These are phyloP conservation scores for Vaucheria bursata DNA, from an alignment of 352 stramenopile genomes.

Conservation along the genomic window DNA sequence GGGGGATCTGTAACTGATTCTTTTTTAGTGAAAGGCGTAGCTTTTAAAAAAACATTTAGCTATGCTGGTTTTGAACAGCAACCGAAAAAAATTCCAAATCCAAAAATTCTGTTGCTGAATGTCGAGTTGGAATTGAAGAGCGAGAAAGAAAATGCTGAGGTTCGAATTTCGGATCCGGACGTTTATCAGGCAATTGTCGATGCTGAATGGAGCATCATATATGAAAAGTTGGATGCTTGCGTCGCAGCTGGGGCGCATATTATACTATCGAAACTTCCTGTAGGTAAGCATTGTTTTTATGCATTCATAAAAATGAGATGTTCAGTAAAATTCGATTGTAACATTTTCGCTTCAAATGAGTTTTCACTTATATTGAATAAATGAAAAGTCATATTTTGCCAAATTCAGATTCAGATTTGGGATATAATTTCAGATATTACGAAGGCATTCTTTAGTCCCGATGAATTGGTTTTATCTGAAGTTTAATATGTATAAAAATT, in stretches of 20 bases:
- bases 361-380: too few species aligned
- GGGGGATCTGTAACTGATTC: constrained; percentile 93
- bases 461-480: too few species aligned
- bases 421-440: too few species aligned
- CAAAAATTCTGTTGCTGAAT: constrained; percentile 94
- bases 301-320: too few species aligned
- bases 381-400: too few species aligned
- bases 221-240: constrained; percentile 89
- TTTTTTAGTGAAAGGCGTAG: constrained; percentile 92
- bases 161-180: constrained; percentile 89
- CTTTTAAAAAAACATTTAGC: constrained; percentile 99
- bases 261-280: constrained; percentile 89
- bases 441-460: too few species aligned
- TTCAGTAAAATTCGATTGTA: too few species aligned
- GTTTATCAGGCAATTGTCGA: constrained; percentile 99
- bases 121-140: constrained; percentile 96
- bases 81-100: constrained; percentile 91
- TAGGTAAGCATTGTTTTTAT: constrained; percentile 57
- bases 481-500: too few species aligned
- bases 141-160: constrained; percentile 98
- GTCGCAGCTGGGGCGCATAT: constrained; percentile 70
- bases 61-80: constrained; percentile 99
- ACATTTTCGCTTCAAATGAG: too few species aligned
- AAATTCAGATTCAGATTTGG: too few species aligned
- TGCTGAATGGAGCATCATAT: constrained; percentile 99